Evolutionary conservation across 78 protist genomes (phyloP), one percentile per base, ranked within the genome.

Genomic region (Diacronema lutheri): DNA sequence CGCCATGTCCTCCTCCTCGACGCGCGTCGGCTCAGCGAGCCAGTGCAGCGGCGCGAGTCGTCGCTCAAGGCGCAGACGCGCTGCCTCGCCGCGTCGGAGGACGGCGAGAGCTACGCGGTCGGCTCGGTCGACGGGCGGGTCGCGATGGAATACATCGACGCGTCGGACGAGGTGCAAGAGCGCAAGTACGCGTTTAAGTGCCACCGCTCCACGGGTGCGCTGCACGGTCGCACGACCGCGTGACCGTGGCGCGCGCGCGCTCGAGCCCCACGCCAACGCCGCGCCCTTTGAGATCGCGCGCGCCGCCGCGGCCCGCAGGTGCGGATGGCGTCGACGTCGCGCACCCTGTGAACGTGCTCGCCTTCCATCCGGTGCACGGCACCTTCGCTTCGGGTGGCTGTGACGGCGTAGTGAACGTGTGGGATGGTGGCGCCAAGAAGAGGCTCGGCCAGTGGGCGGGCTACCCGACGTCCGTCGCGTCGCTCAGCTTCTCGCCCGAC

Each of bases 331-430:
- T 58, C 0, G 93, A 85, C 68, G 66, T 41, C 20, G 88, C 92
- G 44, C 93, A 91, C 72, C 98, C 98, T 0, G 98, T 96, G 38
- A 96, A 96, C 71, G 55, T 94, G 25, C 86, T 96, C n/a, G 89
- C 97, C 55, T 96, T 94, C 80, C 96, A 96, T 33, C 97, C 98
- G 0, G 9, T 33, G 72, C 57, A 81, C 73, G 96, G 97, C 33
- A 96, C 97, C 6, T 95, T 97, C 68, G 98, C 98, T 19, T 94
- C 98, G 41, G 98, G 98, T 46, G 98, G 98, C 10, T 88, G 95
- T 76, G 98, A 97, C 68, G 96, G 94, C 29, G n/a, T 61, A 40
- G 98, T 97, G 44, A 82, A 84, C 60, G 71, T 89, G 4, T 97
- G 98, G 98, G 97, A 97, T 71, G 91, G 89, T 61, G 86, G 9